These are phyloP conservation scores for Calonectria henricotiae DNA, from an alignment of 2,329 filamentous ascomycete species.

Conservation along the genomic window DNA sequence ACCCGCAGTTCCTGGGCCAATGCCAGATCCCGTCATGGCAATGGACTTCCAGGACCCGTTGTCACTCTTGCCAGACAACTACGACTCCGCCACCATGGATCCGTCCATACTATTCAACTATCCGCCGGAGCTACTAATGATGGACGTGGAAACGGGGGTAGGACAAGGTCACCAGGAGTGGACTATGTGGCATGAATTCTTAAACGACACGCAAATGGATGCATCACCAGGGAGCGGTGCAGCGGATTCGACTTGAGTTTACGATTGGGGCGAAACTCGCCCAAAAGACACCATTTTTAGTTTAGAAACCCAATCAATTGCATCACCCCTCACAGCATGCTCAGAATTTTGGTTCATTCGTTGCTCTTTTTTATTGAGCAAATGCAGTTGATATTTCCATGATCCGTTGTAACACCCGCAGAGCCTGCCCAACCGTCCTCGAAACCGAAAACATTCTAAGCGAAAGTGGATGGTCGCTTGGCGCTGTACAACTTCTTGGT, in stretches of 20 bases:
- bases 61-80: constrained; percentile 39
- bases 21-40: constrained; percentile 21
- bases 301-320: constrained; percentile 53
- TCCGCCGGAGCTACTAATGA: constrained; percentile 49
- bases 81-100: constrained; percentile 53
- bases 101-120: constrained; percentile 54
- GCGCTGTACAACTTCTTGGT: constrained; percentile 94
- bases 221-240: constrained; percentile 52
- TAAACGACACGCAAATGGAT: constrained; percentile 60
- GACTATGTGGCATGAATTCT: constrained; percentile 65
- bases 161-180: constrained; percentile 51
- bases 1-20: constrained; percentile 6
- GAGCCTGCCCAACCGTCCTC: constrained; percentile 69
- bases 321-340: constrained; percentile 53
- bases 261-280: constrained; percentile 28
- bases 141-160: constrained; percentile 47
- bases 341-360: constrained; percentile 63
- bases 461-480: constrained; percentile 96
- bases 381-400: constrained; percentile 75
- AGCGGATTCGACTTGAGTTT: constrained; percentile 43
- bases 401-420: constrained; percentile 75
- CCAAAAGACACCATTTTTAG: constrained; percentile 38
- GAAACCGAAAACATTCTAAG: constrained; percentile 79
- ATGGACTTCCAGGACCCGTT: constrained; percentile 11
- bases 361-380: constrained; percentile 67